Evolutionary conservation across 768 basidiomycete genomes (phyloP).

Genomic region (Tulasnella sp.): DNA sequence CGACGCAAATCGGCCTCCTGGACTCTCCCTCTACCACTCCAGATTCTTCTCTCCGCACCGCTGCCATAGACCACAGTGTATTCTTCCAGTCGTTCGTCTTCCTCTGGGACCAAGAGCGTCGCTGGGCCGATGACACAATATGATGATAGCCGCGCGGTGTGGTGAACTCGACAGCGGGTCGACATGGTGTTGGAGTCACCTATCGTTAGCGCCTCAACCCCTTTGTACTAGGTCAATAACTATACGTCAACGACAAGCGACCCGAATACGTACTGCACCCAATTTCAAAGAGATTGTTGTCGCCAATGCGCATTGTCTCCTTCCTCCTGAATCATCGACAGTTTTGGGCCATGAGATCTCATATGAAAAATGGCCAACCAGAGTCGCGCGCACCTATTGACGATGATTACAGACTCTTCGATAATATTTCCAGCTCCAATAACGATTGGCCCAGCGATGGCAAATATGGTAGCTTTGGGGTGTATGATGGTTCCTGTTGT

Average conservation of each 20-base stretch:
- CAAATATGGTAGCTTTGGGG: conserved; percentile 88
- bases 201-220: conserved; percentile 74
- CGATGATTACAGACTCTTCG: conserved; percentile 82
- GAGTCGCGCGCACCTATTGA: conserved; percentile 81
- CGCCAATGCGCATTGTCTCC: conserved; percentile 86
- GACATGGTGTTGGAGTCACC: conserved; percentile 82
- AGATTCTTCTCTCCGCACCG: conserved; percentile 50
- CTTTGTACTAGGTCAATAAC: no score
- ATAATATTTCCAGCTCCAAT: conserved; percentile 83
- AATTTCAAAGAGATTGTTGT: conserved; percentile 90
- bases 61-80: conserved; percentile 79
- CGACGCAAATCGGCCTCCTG: conserved; percentile 74
- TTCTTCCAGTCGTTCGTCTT: conserved; percentile 67
- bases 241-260: no score
- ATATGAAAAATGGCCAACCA: conserved; percentile 8
- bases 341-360: conserved; percentile 26
- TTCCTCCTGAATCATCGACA: conserved; percentile 32
- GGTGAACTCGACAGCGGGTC: conserved; percentile 71
- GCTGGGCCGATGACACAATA: conserved; percentile 77
- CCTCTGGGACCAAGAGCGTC: conserved; percentile 65
- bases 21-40: conserved; percentile 75
- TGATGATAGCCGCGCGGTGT: conserved; percentile 65
- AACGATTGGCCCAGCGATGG: conserved; percentile 79
- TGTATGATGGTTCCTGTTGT: conserved; percentile 79
- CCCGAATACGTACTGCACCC: conserved; percentile 68